A percentile compares a stretch with the other conserved stretches of the same genome.
Conservation (phyloP, 2,329 filamentous ascomycete genomes). For the Chaetomium globosum region DNA sequence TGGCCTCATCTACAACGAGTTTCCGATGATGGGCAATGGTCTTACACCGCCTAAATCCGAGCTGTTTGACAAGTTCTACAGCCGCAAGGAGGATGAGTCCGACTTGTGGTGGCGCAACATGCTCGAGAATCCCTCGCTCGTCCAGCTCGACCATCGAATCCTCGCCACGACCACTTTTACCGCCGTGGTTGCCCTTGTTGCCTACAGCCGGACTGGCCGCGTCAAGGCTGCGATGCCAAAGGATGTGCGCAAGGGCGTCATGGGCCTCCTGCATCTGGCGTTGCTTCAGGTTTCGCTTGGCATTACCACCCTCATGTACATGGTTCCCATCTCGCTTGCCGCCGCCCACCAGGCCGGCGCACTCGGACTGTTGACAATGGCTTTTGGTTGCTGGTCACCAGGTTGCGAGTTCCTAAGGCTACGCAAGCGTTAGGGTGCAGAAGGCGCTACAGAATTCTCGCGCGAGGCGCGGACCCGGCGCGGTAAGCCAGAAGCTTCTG, state of each 20-base stretch:
- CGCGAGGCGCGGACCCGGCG: slow-evolving; percentile 9
- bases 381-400: slow-evolving; percentile 74
- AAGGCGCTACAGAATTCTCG: slow-evolving; percentile 45
- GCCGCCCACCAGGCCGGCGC: slow-evolving; percentile 92
- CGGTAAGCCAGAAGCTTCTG: slow-evolving; percentile 25
- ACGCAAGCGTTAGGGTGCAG: slow-evolving; percentile 63
- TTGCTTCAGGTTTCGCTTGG: slow-evolving; percentile 81
- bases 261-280: slow-evolving; percentile 81
- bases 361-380: slow-evolving; percentile 79
- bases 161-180: slow-evolving; percentile 88
- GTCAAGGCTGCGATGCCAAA: slow-evolving; percentile 62
- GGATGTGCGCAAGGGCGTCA: slow-evolving; percentile 67
- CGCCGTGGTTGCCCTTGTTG: slow-evolving; percentile 74
- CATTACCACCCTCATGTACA: slow-evolving; percentile 88
- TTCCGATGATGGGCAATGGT: slow-evolving; percentile 89
- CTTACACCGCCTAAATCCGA: slow-evolving; percentile 79
- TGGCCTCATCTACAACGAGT: slow-evolving; percentile 98
- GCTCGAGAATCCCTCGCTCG: slow-evolving; percentile 93
- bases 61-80: slow-evolving; percentile 84
- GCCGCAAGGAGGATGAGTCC: slow-evolving; percentile 71
- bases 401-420: slow-evolving; percentile 71
- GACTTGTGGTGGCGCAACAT: slow-evolving; percentile 98
- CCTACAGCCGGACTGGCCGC: slow-evolving; percentile 72
- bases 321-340: slow-evolving; percentile 85
- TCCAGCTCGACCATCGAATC: slow-evolving; percentile 94